phyloP scores from a whole-genome alignment of 2,329 filamentous ascomycete genomes.

The Colletotrichum endophyticum region DNA sequence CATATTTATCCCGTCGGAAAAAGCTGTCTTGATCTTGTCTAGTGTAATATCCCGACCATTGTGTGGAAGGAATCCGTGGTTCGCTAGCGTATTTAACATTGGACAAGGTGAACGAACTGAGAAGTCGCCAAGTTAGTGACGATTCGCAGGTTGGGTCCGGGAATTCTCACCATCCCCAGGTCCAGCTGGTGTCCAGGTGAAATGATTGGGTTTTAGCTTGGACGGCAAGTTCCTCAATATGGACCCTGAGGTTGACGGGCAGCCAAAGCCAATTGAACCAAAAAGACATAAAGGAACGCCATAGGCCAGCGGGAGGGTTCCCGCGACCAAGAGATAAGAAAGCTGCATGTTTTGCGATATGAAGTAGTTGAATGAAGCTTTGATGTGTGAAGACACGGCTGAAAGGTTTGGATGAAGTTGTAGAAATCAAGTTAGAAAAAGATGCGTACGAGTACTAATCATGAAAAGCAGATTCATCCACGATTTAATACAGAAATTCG shows the following conservation, averaged over 20 bases:
- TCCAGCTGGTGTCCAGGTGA: not conserved
- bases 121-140: not conserved
- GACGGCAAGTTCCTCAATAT: not conserved
- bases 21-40: constrained; percentile 38
- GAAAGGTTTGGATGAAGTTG: not conserved
- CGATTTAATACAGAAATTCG: not conserved
- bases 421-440: not conserved
- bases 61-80: constrained; percentile 53
- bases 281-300: not conserved
- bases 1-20: constrained; percentile 48
- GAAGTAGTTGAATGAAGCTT: not conserved
- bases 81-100: constrained; percentile 55
- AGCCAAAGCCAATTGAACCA: not conserved
- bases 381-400: fast-evolving
- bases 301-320: not conserved
- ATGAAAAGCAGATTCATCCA: not conserved
- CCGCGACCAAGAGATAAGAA: not conserved
- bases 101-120: constrained; percentile 50
- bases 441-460: fast-evolving
- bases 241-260: not conserved
- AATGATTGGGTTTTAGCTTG: not conserved
- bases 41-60: constrained; percentile 46
- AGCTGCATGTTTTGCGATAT: not conserved
- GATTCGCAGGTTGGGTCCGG: not conserved
- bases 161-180: not conserved